Percentiles rank a stretch among this genome's conserved stretches.
phyloP scores from a whole-genome alignment of 2,329 filamentous ascomycete genomes.

The Neoascochyta sp. region DNA sequence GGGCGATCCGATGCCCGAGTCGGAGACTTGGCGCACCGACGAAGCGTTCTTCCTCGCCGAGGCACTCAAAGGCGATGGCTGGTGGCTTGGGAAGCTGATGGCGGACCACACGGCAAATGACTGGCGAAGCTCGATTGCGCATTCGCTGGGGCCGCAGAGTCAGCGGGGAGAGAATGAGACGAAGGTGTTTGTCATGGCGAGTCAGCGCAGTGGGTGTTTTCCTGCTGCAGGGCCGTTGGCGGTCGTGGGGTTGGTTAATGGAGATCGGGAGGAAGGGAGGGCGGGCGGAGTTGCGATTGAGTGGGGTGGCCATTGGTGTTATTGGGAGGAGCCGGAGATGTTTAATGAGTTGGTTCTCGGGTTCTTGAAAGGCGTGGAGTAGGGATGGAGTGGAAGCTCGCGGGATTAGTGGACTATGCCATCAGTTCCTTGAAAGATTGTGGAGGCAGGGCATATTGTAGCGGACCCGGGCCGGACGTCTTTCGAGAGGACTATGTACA shows the following conservation, averaged over 20 bases:
- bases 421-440: too few relatives aligned
- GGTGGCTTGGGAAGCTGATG: slow-evolving; percentile 31
- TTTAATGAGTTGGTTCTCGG: slow-evolving; percentile 20
- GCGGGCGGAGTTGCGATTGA: slow-evolving; percentile 17
- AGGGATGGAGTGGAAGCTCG: background rate
- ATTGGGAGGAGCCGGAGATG: slow-evolving; percentile 26
- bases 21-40: slow-evolving; percentile 17
- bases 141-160: slow-evolving; percentile 15
- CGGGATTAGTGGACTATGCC: too few relatives aligned
- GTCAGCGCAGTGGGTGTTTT: slow-evolving; percentile 28
- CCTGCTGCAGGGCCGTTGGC: slow-evolving; percentile 21
- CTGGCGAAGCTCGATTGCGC: slow-evolving; percentile 20
- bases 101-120: slow-evolving; percentile 28
- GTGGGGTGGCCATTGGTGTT: slow-evolving; percentile 34
- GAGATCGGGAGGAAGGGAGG: slow-evolving; percentile 4
- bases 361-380: slow-evolving; percentile 7
- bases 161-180: slow-evolving; percentile 15
- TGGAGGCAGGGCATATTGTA: too few relatives aligned
- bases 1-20: slow-evolving; percentile 8
- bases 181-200: slow-evolving; percentile 22
- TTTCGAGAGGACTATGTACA: too few relatives aligned
- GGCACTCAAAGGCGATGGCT: slow-evolving; percentile 21
- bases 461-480: too few relatives aligned
- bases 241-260: slow-evolving; percentile 21
- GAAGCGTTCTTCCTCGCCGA: slow-evolving; percentile 22